phyloP scores from a whole-genome alignment of 768 basidiomycete species.

The Russula earlei region DNA sequence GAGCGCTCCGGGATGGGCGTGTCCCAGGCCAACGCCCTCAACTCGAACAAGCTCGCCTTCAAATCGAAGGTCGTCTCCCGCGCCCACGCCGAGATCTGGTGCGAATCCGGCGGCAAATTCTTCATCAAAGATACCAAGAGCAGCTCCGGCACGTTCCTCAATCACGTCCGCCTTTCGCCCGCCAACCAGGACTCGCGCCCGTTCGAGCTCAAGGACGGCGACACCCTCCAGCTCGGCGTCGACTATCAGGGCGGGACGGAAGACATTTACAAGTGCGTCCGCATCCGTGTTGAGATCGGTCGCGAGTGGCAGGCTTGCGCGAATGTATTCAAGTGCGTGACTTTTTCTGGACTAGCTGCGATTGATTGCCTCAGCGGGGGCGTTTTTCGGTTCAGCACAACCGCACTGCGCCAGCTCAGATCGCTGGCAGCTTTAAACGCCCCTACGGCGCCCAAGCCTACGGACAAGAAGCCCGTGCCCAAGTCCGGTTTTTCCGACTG shows the following conservation, averaged over 20 bases:
- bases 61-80: constrained; percentile 92
- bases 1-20: constrained; percentile 67
- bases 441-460: constrained; percentile 19
- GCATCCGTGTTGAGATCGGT: constrained; percentile 85
- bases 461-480: constrained; percentile 22
- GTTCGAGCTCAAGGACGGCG: constrained; percentile 80
- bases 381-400: constrained; percentile 36
- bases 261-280: constrained; percentile 95
- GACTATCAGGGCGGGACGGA: constrained; percentile 97
- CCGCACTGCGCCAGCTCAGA: constrained; percentile 75
- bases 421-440: constrained; percentile 40
- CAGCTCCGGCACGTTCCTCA: constrained; percentile 88
- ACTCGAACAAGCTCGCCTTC: constrained; percentile 85
- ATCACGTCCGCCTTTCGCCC: constrained; percentile 81
- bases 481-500: constrained; percentile 62
- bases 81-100: constrained; percentile 93
- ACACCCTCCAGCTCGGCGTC: constrained; percentile 89
- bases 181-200: constrained; percentile 76
- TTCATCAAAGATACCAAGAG: constrained; percentile 86
- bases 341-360: constrained; percentile 3
- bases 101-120: constrained; percentile 58
- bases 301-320: constrained; percentile 84
- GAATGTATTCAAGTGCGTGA: constrained; percentile 83
- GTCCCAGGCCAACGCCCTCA: constrained; percentile 55
- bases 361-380: not conserved